phyloP scores from a whole-genome alignment of 306 rosid species.

The Corylus avellana region DNA sequence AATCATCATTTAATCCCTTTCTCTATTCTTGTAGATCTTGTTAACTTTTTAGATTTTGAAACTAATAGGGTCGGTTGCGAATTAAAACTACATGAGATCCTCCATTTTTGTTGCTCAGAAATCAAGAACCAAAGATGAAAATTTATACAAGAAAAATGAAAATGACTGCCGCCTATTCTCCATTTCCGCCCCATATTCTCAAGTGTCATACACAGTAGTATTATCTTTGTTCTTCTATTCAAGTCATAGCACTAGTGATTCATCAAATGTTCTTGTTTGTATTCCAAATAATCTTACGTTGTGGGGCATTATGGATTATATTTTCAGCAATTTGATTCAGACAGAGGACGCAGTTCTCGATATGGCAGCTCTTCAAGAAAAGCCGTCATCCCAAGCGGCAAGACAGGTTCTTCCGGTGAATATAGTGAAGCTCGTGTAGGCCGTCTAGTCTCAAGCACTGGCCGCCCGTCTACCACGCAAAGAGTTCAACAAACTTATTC shows the following conservation, averaged over 20 bases:
- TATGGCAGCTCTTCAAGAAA: constrained; percentile 91
- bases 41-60: too few species aligned
- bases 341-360: constrained; percentile 67
- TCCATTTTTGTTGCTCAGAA: not conserved
- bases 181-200: not conserved
- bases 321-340: constrained; percentile 66
- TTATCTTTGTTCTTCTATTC: not conserved
- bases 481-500: constrained; percentile 50
- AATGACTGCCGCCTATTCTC: not conserved
- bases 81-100: not conserved
- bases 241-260: not conserved
- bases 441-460: constrained; percentile 47
- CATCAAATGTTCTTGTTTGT: not conserved
- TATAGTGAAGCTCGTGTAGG: constrained; percentile 59
- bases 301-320: constrained; percentile 24
- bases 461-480: constrained; percentile 59
- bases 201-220: not conserved
- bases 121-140: not conserved
- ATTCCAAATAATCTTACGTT: not conserved
- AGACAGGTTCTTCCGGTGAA: constrained; percentile 69
- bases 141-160: not conserved
- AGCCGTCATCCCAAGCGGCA: constrained; percentile 57
- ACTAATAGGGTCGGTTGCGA: too few species aligned
- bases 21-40: too few species aligned
- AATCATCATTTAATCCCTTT: not conserved